Percentiles rank a stretch among this genome's conserved stretches.
Conservation (phyloP, 2,329 filamentous ascomycete species). For the Xylaria sp. region DNA sequence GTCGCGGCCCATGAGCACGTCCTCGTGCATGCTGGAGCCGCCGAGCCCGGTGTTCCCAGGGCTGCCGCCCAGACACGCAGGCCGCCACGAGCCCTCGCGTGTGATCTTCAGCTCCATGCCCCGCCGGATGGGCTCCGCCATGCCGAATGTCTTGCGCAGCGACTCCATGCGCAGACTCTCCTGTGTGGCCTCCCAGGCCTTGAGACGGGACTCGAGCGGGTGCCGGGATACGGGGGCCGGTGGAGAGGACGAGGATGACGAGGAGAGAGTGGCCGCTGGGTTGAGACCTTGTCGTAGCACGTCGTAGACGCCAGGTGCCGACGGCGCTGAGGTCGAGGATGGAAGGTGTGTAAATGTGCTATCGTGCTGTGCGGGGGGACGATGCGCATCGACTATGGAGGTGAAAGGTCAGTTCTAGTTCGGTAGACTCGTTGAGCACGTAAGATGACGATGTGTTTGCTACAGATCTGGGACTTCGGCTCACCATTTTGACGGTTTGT, state of each 20-base stretch:
- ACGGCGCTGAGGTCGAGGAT: constrained; percentile 75
- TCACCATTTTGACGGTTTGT: constrained; percentile 56
- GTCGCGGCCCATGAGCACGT: constrained; percentile 84
- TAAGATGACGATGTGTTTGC: constrained; percentile 6
- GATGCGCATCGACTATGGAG: constrained; percentile 82
- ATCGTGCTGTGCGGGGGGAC: constrained; percentile 73
- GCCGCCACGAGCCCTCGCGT: constrained; percentile 78
- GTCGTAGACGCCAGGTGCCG: constrained; percentile 91
- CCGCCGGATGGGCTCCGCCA: constrained; percentile 88
- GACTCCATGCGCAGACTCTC: constrained; percentile 86
- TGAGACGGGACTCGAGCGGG: constrained; percentile 89
- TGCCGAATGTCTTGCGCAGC: constrained; percentile 84
- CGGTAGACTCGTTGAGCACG: constrained; percentile 14
- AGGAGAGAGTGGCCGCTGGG: constrained; percentile 54
- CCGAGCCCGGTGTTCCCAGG: constrained; percentile 65
- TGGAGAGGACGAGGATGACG: constrained; percentile 26
- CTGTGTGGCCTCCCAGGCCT: constrained; percentile 89
- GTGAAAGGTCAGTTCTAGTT: constrained; percentile 30
- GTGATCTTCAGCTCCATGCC: constrained; percentile 96
- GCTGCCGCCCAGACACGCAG: constrained; percentile 69
- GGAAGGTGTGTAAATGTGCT: constrained; percentile 67
- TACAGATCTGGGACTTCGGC: constrained; percentile 28
- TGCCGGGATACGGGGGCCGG: constrained; percentile 69
- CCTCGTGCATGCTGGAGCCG: constrained; percentile 78
- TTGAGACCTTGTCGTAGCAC: constrained; percentile 84